A percentile compares a stretch with the other conserved stretches of the same genome.
Conservation (phyloP, 257 asterid species). For the Jacaranda copaia region DNA sequence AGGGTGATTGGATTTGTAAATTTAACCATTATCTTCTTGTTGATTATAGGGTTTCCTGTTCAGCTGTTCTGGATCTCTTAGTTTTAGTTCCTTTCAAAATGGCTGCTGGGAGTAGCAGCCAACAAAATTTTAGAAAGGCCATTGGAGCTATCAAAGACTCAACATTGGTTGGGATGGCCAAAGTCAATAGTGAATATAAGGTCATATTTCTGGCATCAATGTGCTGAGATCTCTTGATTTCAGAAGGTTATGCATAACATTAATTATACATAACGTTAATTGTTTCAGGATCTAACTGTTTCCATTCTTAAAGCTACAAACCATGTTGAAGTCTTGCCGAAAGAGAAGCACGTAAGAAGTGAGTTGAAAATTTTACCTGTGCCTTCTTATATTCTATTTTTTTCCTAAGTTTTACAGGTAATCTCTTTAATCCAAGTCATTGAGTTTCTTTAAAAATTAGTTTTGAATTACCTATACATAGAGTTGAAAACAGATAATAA, state of each 20-base stretch:
- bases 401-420: conserved; percentile 12
- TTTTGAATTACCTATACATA: conserved; percentile 19
- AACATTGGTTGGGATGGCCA: conserved; percentile 78
- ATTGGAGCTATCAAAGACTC: conserved; percentile 76
- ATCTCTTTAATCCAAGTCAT: neutral
- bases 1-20: neutral
- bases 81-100: conserved; percentile 39
- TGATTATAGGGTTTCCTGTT: conserved; percentile 37
- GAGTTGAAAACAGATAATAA: conserved; percentile 18
- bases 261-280: conserved; percentile 15
- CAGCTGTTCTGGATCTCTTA: conserved; percentile 26
- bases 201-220: conserved; percentile 40
- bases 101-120: conserved; percentile 66
- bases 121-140: conserved; percentile 65
- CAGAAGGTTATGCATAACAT: conserved; percentile 8
- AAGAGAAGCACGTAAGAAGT: conserved; percentile 83
- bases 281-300: conserved; percentile 66
- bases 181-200: conserved; percentile 78
- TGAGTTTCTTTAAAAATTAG: neutral
- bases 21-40: conserved; percentile 27
- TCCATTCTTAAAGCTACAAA: conserved; percentile 86
- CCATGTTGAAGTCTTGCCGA: conserved; percentile 75
- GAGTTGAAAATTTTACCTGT: conserved; percentile 41
- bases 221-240: conserved; percentile 5
- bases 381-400: conserved; percentile 16